Evolutionary conservation across 805 yeast species (phyloP), one percentile per base, ranked within the genome.

Genomic region (Aciculoconidium aculeatum): DNA sequence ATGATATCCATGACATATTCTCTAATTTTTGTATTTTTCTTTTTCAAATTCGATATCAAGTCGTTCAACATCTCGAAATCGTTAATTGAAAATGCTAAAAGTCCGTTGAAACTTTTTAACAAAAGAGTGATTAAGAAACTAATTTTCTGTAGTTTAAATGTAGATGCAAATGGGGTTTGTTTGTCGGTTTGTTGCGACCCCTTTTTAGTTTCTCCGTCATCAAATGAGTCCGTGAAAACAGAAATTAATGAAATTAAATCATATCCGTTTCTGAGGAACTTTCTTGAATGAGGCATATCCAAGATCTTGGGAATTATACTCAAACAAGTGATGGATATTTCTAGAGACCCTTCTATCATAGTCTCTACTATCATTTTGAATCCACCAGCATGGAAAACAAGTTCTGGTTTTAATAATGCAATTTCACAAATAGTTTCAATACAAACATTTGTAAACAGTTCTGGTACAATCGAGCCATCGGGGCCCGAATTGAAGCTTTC

Each of bases 31-130:
- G 74, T 63, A 7, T 75, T 70, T n/a, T 75, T 76, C 30, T 70
- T 65, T n/a, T 61, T 54, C 23, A 92, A 58, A 48, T 87, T 79
- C 23, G 65, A 54, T 3, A 88, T 55, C 16, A 88, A 56, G 30
- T 75, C 73, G 23, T 58, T 61, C 13, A 88, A 47, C 7, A 79
- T 68, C 32, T 61, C 58, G 37, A 74, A 78, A 35, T 75, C 57
- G 39, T 77, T 62, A 32, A 70, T 64, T 1, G 81, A 68, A 42
- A 79, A 72, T 10, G 80, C 72, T 36, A 79, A 67, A 7, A 87
- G 45, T 0, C 98, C 99, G 8, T 81, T 66, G 75, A 90, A 80
- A 18, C 76, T 67, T 37, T 84, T 81, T 27, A 90, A 54, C 14
- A 84, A 57, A 4, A 70, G 50, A 0, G 81, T 58, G 2, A 90